Percentiles rank a stretch among this genome's conserved stretches.
These are phyloP conservation scores for Flaveria floridana DNA, from an alignment of 140 eudicot genomes.

Conservation along the genomic window DNA sequence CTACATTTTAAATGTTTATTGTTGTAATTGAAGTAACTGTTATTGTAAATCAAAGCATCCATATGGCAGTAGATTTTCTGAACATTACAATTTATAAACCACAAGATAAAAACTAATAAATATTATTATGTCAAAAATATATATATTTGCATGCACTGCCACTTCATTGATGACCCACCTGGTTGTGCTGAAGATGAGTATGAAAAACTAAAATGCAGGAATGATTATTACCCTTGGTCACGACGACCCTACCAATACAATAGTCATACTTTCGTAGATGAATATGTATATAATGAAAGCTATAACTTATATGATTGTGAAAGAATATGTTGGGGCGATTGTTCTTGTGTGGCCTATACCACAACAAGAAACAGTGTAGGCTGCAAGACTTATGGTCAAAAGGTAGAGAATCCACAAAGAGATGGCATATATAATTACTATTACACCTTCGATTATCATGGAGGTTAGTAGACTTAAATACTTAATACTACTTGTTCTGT, in stretches of 20 bases:
- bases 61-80: background rate
- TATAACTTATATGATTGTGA: constrained; percentile 39
- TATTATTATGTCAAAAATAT: background rate
- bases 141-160: background rate
- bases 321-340: constrained; percentile 36
- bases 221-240: background rate
- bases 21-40: background rate
- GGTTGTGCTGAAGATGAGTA: constrained; percentile 40
- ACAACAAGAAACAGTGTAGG: constrained; percentile 22
- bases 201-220: constrained; percentile 35
- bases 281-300: constrained; percentile 28
- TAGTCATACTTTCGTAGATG: constrained; percentile 3
- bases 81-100: too few relatives aligned
- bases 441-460: background rate
- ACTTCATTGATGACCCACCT: constrained; percentile 1
- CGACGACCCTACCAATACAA: background rate
- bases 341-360: constrained; percentile 47
- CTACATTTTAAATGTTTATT: background rate
- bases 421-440: background rate
- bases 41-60: background rate
- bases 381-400: constrained; percentile 37
- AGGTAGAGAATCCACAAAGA: background rate
- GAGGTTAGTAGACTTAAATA: constrained; percentile 4
- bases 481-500: background rate
- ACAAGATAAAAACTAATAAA: too few relatives aligned